Evolutionary conservation across 2,329 filamentous ascomycete species (phyloP), one percentile per base, ranked within the genome.

Genomic region (Lecanosticta acicola): DNA sequence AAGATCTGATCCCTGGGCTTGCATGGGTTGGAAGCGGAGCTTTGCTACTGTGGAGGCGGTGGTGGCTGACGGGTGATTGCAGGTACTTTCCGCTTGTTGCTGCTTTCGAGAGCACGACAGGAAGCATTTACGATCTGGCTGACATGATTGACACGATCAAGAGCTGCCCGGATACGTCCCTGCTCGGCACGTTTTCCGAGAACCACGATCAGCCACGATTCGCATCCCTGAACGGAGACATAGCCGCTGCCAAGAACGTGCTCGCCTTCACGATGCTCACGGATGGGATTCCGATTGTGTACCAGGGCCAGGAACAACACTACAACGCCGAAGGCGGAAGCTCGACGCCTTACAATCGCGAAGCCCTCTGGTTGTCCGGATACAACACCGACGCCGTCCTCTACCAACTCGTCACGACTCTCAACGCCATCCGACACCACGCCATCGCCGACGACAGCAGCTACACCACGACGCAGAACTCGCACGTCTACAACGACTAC

Each of bases 241-340:
- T 72, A 5, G 64, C 76, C 41, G 70, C 81, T 2, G 74, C 79
- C 37, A 77, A 79, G 61, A 84, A 84, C 55, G 71, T 77, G 3
- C 68, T 84, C 33, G 71, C 78, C 0, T 83, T 78, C 56, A 77
- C 75, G n/a, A 72, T 84, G 21, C 72, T 84, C 14, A 68, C 69
- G 2, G 71, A 81, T 44, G 81, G 81, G 16, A 77, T 84, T 32
- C 80, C 80, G 1, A 78, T 83, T 45, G 71, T 84, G 26, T 85
- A 84, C 63, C 75, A 82, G 54, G 81, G 81, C 20, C 78, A 81
- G 50, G 81, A 84, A 63, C 81, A 84, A 57, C 77, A 75, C 49
- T 80, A 74, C 59, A 60, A 68, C 1, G 58, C 59, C 9, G 20
- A 51, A 11, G 66, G 66, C 29, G 62, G 60, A 24, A 45, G 48